Evolutionary conservation across 2,329 filamentous ascomycete species (phyloP).

Genomic region (Rutstroemia sp.): DNA sequence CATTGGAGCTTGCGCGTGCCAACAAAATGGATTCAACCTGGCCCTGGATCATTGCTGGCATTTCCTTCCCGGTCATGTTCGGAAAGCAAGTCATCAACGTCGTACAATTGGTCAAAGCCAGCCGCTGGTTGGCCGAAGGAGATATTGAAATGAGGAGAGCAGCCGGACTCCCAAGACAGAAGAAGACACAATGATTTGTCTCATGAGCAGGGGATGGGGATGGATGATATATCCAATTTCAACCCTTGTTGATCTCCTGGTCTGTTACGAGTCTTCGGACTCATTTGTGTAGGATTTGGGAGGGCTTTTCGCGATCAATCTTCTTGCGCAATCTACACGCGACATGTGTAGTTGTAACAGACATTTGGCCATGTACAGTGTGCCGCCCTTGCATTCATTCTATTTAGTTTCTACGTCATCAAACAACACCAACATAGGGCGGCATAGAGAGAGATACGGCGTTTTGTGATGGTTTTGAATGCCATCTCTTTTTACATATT

Average conservation of each 20-base stretch:
- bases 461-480: background rate
- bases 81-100: slow-evolving; percentile 93
- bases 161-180: slow-evolving; percentile 45
- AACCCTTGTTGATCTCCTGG: background rate
- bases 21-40: slow-evolving; percentile 81
- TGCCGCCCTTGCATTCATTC: background rate
- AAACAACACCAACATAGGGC: slow-evolving; percentile 1
- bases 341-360: slow-evolving; percentile 6
- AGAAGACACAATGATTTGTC: slow-evolving; percentile 24
- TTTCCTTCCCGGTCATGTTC: slow-evolving; percentile 82
- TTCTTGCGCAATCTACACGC: slow-evolving; percentile 5
- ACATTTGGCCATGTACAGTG: slow-evolving; percentile 7
- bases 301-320: background rate
- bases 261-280: slow-evolving; percentile 8
- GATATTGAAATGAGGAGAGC: slow-evolving; percentile 60
- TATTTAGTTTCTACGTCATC: background rate
- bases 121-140: slow-evolving; percentile 87
- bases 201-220: background rate
- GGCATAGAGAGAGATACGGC: background rate
- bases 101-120: slow-evolving; percentile 88
- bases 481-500: background rate
- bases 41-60: slow-evolving; percentile 72
- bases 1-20: slow-evolving; percentile 83
- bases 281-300: slow-evolving; percentile 5
- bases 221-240: background rate